Base-by-base conservation (phyloP, 495 filamentous ascomycete genomes). In the Aspergillus steynii region DNA sequence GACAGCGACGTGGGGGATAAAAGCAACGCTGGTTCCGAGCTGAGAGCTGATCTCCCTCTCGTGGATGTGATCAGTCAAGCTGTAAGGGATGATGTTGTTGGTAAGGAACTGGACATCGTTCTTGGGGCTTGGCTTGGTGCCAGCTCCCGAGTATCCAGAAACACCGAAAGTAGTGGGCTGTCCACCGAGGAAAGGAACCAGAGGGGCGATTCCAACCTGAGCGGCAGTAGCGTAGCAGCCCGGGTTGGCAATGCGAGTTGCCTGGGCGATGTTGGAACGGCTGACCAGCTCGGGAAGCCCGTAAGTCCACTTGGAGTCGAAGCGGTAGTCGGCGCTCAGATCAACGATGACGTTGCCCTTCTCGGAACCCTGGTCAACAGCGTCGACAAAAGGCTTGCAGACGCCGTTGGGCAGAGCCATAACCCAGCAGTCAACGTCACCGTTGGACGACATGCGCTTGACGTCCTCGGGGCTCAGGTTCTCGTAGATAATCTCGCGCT, bases 351-450 rank as follows among this genome's bases (percentile, higher is more conserved):
- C 80, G 64, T 89, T 91, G 65, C 89, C 88, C 61, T 86, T 82
- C 61, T 83, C 80, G 55, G 85, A 83, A 42, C 84, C 86, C 73
- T 90, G 85, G 68, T 94, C 84, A 51, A 99, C 85, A 29, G 95
- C 94, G 63, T 98, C 93, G 14, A 98, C 91, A 68, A 90, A 99
- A 2, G 95, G 95, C 78, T 94, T 92, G 83, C 93, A 97, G 59
- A 99, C 92, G 53, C 95, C 95, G 68, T 99, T 99, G 12, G 95
- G 95, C 29, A 99, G 84, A 45, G 95, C 95, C 92, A 98, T 96
- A 37, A 99, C 91, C 92, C 93, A 98, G 78, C 92, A 96, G 80
- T 99, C 95, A 56, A 99, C 91, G 56, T 95, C 89, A n/a, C 90
- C 90, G 49, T 89, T 88, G 69, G 90, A 86, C 64, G 93, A 91